Evolutionary conservation across 352 stramenopile genomes (phyloP), one percentile per base, ranked within the genome.

Genomic region (Phytophthora tentaculata): DNA sequence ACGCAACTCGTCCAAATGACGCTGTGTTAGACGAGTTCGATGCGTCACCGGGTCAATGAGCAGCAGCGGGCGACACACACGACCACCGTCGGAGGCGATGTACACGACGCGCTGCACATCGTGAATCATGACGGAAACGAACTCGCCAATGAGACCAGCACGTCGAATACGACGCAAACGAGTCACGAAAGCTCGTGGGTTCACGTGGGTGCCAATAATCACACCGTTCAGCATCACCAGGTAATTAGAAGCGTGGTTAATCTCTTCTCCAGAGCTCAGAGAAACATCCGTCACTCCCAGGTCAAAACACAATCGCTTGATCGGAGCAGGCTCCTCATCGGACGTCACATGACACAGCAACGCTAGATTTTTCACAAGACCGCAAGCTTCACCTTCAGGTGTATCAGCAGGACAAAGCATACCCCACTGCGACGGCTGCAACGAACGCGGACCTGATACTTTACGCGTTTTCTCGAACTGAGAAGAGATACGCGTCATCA

Each of bases 391-490:
- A 64, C 98, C 97, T 91, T 99, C 98, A 2, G 98, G 98, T 2
- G 98, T 99, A 80, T 99, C 98, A 6, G 97, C 97, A 0, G 97
- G 97, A 86, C 97, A 97, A 10, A 99, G 83, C 97, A 99, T 99
- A 35, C 98, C 98, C 97, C 97, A 99, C 82, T 99, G 98, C 43
- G 90, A 99, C 50, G 97, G 95, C 79, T 99, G 98, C 60, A 99
- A 79, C 7, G 98, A 98, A 63, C 98, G 89, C 16, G 98, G 98
- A 7, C 97, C 97, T 1, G 94, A 99, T 1, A 99, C 97, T 77
- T 99, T 99, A 29, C 97, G 87, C 3, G 97, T 99, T 74, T 99
- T 99, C 79, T 99, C 98, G 67, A 99, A 99, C 75, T 99, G 96
- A 61, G 88, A 98, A 67, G 97, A 98, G 43, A 99, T 98, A 61